Evolutionary conservation across 2,329 filamentous ascomycete species (phyloP).

Genomic region (Raffaelea deltoideospora): DNA sequence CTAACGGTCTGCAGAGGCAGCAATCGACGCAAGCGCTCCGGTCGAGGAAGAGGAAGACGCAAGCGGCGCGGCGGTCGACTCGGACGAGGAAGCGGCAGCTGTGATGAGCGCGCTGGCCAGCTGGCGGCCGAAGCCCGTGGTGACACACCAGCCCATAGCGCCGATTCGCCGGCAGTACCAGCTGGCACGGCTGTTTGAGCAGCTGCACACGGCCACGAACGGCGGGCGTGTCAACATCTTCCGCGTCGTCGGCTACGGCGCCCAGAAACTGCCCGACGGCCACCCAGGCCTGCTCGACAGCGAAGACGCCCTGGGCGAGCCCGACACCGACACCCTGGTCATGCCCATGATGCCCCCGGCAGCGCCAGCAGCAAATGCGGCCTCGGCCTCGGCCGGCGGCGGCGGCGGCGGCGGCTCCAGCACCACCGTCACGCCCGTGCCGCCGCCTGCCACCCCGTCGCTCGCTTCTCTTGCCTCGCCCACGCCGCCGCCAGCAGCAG

Average conservation of each 20-base stretch:
- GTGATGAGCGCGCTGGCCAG: conserved; percentile 71
- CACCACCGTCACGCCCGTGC: conserved; percentile 2
- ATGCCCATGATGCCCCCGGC: conserved; percentile 11
- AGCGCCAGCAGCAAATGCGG: too few relatives aligned
- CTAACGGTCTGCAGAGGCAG: conserved; percentile 50
- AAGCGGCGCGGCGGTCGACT: conserved; percentile 71
- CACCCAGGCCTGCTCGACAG: conserved; percentile 30
- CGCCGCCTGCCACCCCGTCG: neutral
- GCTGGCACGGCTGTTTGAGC: conserved; percentile 46
- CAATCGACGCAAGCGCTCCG: conserved; percentile 85
- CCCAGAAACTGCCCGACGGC: conserved; percentile 35
- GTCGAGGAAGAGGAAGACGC: conserved; percentile 73
- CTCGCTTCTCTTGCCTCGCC: neutral
- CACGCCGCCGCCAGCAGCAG: neutral
- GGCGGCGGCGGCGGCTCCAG: neutral
- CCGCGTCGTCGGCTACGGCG: conserved; percentile 39
- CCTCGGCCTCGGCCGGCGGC: neutral
- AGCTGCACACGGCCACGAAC: conserved; percentile 51
- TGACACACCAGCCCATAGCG: conserved; percentile 46
- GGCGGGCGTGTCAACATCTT: conserved; percentile 52
- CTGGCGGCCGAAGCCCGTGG: conserved; percentile 64
- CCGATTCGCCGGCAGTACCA: conserved; percentile 51
- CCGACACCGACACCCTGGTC: conserved; percentile 27
- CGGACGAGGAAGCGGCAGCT: conserved; percentile 80
- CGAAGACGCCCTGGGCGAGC: conserved; percentile 44